Evolutionary conservation across 805 yeast species (phyloP).

Genomic region (Candida vaughaniae): DNA sequence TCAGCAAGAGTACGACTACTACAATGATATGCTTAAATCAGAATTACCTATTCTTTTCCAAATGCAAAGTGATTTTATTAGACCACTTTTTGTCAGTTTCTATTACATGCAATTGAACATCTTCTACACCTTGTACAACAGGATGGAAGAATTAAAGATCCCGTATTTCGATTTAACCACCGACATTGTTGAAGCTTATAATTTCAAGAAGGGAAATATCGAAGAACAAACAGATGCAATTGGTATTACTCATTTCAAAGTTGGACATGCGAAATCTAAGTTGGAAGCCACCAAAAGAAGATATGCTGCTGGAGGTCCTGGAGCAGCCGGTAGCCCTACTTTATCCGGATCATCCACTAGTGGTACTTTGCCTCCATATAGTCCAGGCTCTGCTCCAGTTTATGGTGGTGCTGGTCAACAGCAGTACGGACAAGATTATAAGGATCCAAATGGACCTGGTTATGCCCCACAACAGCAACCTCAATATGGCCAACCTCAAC

Average conservation of each 20-base stretch:
- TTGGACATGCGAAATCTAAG: constrained; percentile 83
- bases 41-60: constrained; percentile 87
- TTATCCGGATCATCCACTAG: constrained; percentile 4
- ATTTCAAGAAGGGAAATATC: constrained; percentile 80
- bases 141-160: constrained; percentile 94
- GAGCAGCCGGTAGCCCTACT: constrained; percentile 12
- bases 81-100: constrained; percentile 89
- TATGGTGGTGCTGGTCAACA: constrained; percentile 3
- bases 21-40: constrained; percentile 87
- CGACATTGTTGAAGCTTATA: constrained; percentile 81
- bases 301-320: constrained; percentile 47
- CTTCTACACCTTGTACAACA: constrained; percentile 85
- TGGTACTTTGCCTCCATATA: constrained; percentile 31
- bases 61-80: constrained; percentile 88
- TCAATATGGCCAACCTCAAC: constrained; percentile 13
- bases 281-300: constrained; percentile 80
- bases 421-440: constrained; percentile 24
- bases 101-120: constrained; percentile 98
- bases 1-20: constrained; percentile 93
- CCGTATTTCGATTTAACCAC: constrained; percentile 88
- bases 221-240: constrained; percentile 88
- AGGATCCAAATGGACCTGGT: constrained; percentile 24
- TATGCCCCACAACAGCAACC: constrained; percentile 14
- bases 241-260: constrained; percentile 85
- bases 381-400: constrained; percentile 22